Evolutionary conservation across 257 asterid species (phyloP), one percentile per base, ranked within the genome.

Genomic region (Gentiana straminea): DNA sequence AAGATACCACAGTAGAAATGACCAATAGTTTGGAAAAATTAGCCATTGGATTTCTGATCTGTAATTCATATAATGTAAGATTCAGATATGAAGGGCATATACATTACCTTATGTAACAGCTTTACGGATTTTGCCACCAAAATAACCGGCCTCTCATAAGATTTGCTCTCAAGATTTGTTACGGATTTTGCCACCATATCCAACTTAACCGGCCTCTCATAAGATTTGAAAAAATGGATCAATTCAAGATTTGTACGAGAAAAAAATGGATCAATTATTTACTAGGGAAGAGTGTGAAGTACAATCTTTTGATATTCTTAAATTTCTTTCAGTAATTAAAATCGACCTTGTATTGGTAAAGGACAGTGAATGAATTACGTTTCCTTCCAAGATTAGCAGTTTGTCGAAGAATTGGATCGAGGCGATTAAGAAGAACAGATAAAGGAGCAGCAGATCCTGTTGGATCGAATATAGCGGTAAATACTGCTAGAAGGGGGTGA

Each of bases 111-210:
- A 0, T 24, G 24, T 24, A 24, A 24, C 0, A 24, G 24, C 24
- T 67, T 92, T 45, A 92, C 98, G 73, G 88, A 78, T 78, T 81
- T 92, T 55, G 95, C 95, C 50, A 92, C 86, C 79, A 92, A 80
- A 68, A 92, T 80, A 50, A 97, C 88, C 63, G 86, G 94, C 68
- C 77, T 86, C 33, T 82, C 77, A 75, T 79, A 24, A 24, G 24
- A 24, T 24, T 24, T 24, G 24, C 24, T 24, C 24, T 24, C 24
- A 88, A 38, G 86, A 66, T 68, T 70, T 76, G 64, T 92, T 45
- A 92, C 98, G 73, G 88, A 78, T 78, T 81, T 92, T 55, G 95
- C 95, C 50, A 92, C 86, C 79, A 92, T 79, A 68, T 88, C n/a
- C n/a, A n/a, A n/a, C n/a, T n/a, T 80, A 50, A 97, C 88, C 63